Evolutionary conservation across 305 asterid genomes (phyloP).

Genomic region (Fraxinus sp.): DNA sequence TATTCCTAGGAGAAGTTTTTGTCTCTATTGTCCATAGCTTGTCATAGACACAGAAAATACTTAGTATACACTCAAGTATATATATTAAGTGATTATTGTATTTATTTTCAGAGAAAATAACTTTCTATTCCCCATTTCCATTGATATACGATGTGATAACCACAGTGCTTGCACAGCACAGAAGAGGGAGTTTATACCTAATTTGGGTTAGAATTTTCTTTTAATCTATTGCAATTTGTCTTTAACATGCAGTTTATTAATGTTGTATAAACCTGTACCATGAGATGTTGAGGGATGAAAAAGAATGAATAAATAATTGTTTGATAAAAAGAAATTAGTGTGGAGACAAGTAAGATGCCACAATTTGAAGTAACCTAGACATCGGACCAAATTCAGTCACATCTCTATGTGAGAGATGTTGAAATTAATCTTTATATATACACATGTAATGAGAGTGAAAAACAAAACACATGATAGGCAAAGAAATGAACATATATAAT

Average conservation of each 20-base stretch:
- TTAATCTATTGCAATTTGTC: neutral
- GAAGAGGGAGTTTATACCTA: neutral
- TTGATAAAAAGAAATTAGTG: slow-evolving; percentile 30
- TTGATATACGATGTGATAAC: neutral
- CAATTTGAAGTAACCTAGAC: slow-evolving; percentile 63
- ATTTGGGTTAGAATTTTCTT: neutral
- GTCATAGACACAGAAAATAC: neutral
- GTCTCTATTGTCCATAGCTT: neutral
- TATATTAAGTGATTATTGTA: neutral
- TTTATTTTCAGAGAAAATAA: neutral
- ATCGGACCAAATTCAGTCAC: slow-evolving; percentile 63
- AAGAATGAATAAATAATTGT: neutral
- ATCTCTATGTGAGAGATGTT: slow-evolving; percentile 37
- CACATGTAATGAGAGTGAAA: slow-evolving; percentile 1
- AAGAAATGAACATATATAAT: slow-evolving; percentile 22
- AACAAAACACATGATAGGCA: neutral
- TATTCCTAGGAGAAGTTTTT: no score
- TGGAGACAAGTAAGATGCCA: slow-evolving; percentile 43
- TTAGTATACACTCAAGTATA: neutral
- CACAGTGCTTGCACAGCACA: neutral
- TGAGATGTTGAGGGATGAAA: neutral
- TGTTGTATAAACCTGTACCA: neutral
- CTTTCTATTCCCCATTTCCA: neutral
- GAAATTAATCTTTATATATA: slow-evolving; percentile 29
- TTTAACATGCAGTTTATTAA: no score